Evolutionary conservation across 2,329 filamentous ascomycete genomes (phyloP).

Genomic region (Trichophyton simii): DNA sequence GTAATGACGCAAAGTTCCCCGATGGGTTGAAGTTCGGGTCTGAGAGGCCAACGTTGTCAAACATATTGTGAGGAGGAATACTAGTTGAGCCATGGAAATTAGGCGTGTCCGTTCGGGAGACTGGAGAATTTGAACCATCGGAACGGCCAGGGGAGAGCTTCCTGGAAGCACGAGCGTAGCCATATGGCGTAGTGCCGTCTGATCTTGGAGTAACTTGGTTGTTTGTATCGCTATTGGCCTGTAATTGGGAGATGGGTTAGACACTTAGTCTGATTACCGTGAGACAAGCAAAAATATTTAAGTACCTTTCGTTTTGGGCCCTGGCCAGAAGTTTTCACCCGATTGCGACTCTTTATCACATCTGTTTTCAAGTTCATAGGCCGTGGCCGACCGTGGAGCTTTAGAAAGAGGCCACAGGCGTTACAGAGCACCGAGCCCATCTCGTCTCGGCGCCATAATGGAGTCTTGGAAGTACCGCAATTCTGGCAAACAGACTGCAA

Average conservation of each 20-base stretch:
- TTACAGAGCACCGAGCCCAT: slow-evolving; percentile 93
- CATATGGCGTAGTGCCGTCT: slow-evolving; percentile 45
- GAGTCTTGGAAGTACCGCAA: slow-evolving; percentile 88
- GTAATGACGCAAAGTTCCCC: slow-evolving; percentile 39
- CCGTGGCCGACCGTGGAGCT: slow-evolving; percentile 83
- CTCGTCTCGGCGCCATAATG: slow-evolving; percentile 95
- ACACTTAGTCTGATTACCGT: slow-evolving; percentile 1
- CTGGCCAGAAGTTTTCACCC: slow-evolving; percentile 77
- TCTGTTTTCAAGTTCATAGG: slow-evolving; percentile 97
- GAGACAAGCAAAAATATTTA: slow-evolving; percentile 12
- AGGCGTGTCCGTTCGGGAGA: slow-evolving; percentile 68
- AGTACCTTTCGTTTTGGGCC: slow-evolving; percentile 72
- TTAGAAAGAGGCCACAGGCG: slow-evolving; percentile 92
- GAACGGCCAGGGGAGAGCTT: slow-evolving; percentile 60
- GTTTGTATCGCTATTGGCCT: slow-evolving; percentile 42
- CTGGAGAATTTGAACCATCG: slow-evolving; percentile 63
- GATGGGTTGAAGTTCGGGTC: slow-evolving; percentile 53
- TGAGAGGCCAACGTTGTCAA: slow-evolving; percentile 57
- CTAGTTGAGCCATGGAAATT: slow-evolving; percentile 56
- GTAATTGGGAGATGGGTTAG: slow-evolving; percentile 10
- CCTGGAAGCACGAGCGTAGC: slow-evolving; percentile 54
- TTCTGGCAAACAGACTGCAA: slow-evolving; percentile 94
- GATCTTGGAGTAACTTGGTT: slow-evolving; percentile 47
- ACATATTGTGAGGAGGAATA: slow-evolving; percentile 63
- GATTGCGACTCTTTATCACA: slow-evolving; percentile 98